phyloP scores from a whole-genome alignment of 257 asterid genomes.

The Gentiana dahurica region DNA sequence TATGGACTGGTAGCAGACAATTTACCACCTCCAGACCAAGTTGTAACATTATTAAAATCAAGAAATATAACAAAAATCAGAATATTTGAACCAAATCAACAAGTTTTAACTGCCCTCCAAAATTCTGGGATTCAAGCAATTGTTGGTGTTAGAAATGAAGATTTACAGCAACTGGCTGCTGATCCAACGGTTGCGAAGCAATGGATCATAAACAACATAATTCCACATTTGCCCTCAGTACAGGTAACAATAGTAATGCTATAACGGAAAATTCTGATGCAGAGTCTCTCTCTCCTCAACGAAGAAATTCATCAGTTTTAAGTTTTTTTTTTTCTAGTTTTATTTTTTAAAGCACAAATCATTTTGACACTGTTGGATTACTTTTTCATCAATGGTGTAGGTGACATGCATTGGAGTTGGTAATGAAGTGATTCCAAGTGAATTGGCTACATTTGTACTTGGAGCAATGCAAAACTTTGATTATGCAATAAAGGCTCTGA shows the following conservation, averaged over 20 bases:
- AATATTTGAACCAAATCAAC: constrained; percentile 17
- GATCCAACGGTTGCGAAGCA: constrained; percentile 15
- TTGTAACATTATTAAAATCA: constrained; percentile 12
- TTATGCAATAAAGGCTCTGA: constrained; percentile 11
- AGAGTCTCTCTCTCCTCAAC: too few relatives aligned
- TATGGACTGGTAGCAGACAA: constrained; percentile 31
- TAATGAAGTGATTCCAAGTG: constrained; percentile 38
- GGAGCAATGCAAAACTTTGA: constrained; percentile 29
- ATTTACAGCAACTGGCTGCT: constrained; percentile 18
- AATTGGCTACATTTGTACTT: constrained; percentile 14
- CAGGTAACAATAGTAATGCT: neutral
- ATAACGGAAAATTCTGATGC: too few relatives aligned
- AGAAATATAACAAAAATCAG: constrained; percentile 14
- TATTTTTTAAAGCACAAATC: too few relatives aligned
- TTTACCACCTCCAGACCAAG: constrained; percentile 21
- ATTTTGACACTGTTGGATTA: too few relatives aligned
- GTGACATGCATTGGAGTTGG: constrained; percentile 24
- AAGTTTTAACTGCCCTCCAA: constrained; percentile 24
- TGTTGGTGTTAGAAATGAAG: constrained; percentile 23
- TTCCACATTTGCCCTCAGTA: constrained; percentile 9
- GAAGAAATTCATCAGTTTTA: too few relatives aligned
- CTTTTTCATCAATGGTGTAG: neutral
- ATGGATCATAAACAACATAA: constrained; percentile 25
- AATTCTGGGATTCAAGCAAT: constrained; percentile 18
- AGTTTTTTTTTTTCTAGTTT: too few relatives aligned